Base-by-base conservation (phyloP, 2,329 filamentous ascomycete genomes). In the Pseudocercospora cruenta region DNA sequence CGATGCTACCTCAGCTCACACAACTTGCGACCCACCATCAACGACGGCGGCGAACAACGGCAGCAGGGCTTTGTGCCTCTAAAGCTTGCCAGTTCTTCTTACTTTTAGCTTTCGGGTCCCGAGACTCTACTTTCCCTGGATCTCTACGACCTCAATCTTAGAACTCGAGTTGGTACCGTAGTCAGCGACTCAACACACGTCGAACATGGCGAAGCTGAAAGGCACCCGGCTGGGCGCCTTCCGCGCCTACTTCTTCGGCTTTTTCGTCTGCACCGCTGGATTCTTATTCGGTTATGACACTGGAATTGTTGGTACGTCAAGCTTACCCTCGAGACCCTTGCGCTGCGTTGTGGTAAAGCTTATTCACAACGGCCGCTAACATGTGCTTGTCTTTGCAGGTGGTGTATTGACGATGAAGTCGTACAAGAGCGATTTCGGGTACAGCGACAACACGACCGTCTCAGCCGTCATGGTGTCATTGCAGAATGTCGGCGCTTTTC, bases 401-500 rank as follows among this genome's bases (percentile, higher is more conserved):
- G 73, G 73, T 59, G 73, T 76, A 19, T 69, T 76, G 26, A 74
- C 74, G n/a, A 69, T 76, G 57, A 61, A 63, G 31, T 65, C 69
- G 4, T 75, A 72, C 63, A 66, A 74, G 49, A 24, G 63, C n/a
- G 71, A 74, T 64, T 75, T 74, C 47, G 64, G 68, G 9, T 75
- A 74, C 59, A 70, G 60, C 1, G 65, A 69, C 54, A 71, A 71
- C 24, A 75, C 72, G 5, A 74, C 70, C 74, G 79, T 74, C 60
- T 67, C 63, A 19, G 69, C 73, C 4, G 81, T 84, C 58, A 80
- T 82, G 39, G 82, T 84, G 21, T 81, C 82, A 2, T 81, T 85
- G 19, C 83, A 85, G 61, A 83, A 85, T 67, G 81, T 83, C 8
- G 84, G 84, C 24, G 83, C 83, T 36, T 83, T 87, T 65, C 80